Conservation (phyloP, 2,329 filamentous ascomycete species). For the Alternaria gaisen region DNA sequence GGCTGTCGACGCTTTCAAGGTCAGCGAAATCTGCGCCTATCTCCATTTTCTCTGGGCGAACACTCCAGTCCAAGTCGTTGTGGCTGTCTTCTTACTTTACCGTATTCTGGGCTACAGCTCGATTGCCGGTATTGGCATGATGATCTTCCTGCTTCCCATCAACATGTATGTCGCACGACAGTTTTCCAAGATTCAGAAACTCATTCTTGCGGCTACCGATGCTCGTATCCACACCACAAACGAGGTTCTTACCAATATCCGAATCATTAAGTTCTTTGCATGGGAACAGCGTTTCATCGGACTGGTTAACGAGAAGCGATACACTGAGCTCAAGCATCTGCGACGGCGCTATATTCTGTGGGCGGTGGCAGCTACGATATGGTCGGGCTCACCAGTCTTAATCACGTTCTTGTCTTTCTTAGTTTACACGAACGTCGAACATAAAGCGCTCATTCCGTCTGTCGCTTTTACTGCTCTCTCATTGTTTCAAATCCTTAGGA, state of each 20-base stretch:
- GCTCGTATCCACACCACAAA: constrained; percentile 96
- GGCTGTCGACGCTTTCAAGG: constrained; percentile 99
- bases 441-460: constrained; percentile 88
- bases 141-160: constrained; percentile 86
- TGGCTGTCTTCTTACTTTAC: constrained; percentile 85
- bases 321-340: constrained; percentile 78
- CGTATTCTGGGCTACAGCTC: constrained; percentile 90
- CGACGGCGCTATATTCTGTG: constrained; percentile 88
- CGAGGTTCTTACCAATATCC: constrained; percentile 94
- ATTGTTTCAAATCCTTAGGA: constrained; percentile 90
- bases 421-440: constrained; percentile 88
- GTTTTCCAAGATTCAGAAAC: constrained; percentile 87
- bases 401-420: constrained; percentile 98
- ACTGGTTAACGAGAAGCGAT: constrained; percentile 88
- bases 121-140: constrained; percentile 90
- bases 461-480: constrained; percentile 96
- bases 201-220: constrained; percentile 91
- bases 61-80: constrained; percentile 85
- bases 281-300: constrained; percentile 93
- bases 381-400: constrained; percentile 93
- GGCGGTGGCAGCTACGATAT: constrained; percentile 90
- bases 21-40: constrained; percentile 92
- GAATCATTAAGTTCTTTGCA: constrained; percentile 99
- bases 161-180: constrained; percentile 89
- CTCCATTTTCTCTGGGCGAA: constrained; percentile 94